Conservation (phyloP, 306 rosid species). For the Styphnolobium japonicum region DNA sequence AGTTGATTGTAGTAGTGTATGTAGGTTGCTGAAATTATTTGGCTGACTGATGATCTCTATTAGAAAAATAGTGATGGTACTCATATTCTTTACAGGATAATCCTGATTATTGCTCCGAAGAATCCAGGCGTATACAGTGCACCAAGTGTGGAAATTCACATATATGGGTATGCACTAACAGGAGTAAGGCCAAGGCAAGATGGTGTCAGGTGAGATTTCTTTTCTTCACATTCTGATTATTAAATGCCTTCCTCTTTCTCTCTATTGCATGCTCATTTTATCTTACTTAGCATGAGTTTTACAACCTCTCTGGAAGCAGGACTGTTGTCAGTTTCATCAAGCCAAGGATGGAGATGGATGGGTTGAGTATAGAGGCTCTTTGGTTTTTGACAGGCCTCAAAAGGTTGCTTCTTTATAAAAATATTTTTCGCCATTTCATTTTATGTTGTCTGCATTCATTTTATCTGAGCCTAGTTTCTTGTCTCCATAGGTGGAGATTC, state of each 20-base stretch:
- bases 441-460: background rate
- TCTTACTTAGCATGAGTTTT: constrained; percentile 14
- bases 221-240: background rate
- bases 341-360: constrained; percentile 99
- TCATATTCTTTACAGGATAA: constrained; percentile 51
- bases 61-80: constrained; percentile 10
- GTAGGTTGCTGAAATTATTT: constrained; percentile 3
- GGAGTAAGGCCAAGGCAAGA: constrained; percentile 91
- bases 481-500: constrained; percentile 78
- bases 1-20: background rate
- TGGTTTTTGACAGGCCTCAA: constrained; percentile 77
- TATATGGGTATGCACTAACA: constrained; percentile 96
- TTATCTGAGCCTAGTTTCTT: constrained; percentile 26
- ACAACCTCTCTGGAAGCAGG: constrained; percentile 52
- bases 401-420: constrained; percentile 47
- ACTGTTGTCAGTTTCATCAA: constrained; percentile 97
- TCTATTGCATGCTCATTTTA: background rate
- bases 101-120: constrained; percentile 76
- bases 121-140: constrained; percentile 94
- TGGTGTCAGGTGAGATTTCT: constrained; percentile 89
- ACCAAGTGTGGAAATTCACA: constrained; percentile 95
- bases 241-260: background rate
- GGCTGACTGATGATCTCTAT: background rate
- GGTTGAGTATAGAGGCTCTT: constrained; percentile 94
- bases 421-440: background rate